Base-by-base conservation (phyloP, 73 alveolate genomes). In the Breviolum minutum region DNA sequence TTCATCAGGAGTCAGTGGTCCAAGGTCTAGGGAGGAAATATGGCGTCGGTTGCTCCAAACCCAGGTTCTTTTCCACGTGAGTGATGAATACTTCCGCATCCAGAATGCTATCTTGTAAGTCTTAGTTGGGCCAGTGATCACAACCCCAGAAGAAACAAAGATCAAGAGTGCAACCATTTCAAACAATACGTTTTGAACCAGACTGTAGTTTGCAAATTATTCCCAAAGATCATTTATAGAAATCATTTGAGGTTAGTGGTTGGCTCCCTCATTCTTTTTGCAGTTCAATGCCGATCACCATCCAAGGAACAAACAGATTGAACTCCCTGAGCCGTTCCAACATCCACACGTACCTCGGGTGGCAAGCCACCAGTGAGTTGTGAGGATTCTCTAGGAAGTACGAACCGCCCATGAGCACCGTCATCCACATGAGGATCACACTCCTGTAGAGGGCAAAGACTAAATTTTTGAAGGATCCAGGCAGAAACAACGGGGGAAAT, bases 271-370 rank as follows among this genome's bases (percentile, higher is more conserved):
- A 40, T 40, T 40, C 54, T 40, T 40, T 40, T 40, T 2, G 54
- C 54, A 40, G 54, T 40, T 40, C 54, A 3, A 40, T 40, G 54
- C 3, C 54, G 54, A 40, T 40, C 54, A 24, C 20, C 83, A 73
- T 16, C 86, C 61, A n/a, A 77, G 86, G 86, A 11, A 77, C 86
- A 26, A 29, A 3, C 5, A 77, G 40, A 7, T 63, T 11, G n/a
- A 77, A 29, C 27, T 24, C 8, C 12, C 62, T 60, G 26, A 77
- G 86, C 63, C n/a, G 61, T n/a, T 84, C 76, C 61, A 54, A 14
- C 93, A 84, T 84, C 93, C 93, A 84, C 22, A 84, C 93, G 66
- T 84, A 84, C 26, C 93, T 54, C 9, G 73, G 76, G n/a, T 84
- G 93, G 24, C 26, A 26, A 6, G 93, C 93, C 20, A 84, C 66